Evolutionary conservation across 176 grass and related monocot species (phyloP), one percentile per base, ranked within the genome.

Genomic region (Bonia amplexicaulis): DNA sequence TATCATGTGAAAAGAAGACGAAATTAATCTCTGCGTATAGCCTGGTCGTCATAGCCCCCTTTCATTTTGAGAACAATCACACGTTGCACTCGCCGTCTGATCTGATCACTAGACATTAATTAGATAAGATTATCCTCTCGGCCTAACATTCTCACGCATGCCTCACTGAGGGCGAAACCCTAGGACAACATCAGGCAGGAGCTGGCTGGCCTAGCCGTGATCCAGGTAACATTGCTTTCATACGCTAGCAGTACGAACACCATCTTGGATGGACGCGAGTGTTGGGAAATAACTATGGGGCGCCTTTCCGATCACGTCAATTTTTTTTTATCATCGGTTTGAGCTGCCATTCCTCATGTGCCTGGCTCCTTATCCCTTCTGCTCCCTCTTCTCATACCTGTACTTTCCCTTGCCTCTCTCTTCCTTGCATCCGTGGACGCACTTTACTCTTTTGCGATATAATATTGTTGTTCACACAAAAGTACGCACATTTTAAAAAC

Each of bases 261-360:
- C 7, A 49, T 73, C n/a, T 59, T 19, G 40, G 26, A 87, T 59
- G 14, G 26, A 87, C 49, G 14, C 3, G 33, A 74, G 48, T 66
- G 66, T 76, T 76, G 61, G 64, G 10, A 47, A 83, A 71, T 73
- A 78, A 79, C 69, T 79, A 59, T 19, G 58, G 46, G 59, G n/a
- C 20, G 41, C 16, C 88, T 86, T 85, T 78, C 46, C 66, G 73
- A 82, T 33, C 9, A 59, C 27, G 14, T 27, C 22, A 17, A 53
- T 9, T 85, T 68, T 48, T 84, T 76, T 46, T 12, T 42, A n/a
- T 73, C 74, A 54, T 69, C 67, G 33, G 44, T 66, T 90, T 67
- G 49, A 83, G 76, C 67, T 90, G 89, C 61, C 68, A 90, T 87
- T 83, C 68, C 84, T 90, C 74, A 87, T 90, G 80, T 69, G 80